phyloP scores from a whole-genome alignment of 345 rosid species.

The Draba incana region DNA sequence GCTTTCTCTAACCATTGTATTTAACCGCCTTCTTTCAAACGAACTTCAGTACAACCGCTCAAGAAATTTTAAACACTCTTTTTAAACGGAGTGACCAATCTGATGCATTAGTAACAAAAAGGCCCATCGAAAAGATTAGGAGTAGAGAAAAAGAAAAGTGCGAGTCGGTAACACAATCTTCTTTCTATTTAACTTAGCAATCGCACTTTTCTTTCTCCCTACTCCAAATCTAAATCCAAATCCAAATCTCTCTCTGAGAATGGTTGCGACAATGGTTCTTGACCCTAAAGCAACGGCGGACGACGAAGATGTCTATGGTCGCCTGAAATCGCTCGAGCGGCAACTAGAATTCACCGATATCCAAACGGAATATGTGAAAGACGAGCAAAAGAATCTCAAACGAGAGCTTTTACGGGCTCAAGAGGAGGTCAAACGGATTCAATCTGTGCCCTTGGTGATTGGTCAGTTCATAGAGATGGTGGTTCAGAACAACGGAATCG shows the following conservation, averaged over 20 bases:
- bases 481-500: constrained; percentile 96
- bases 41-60: too few relatives aligned
- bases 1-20: too few relatives aligned
- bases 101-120: too few relatives aligned
- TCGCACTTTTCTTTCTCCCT: constrained; percentile 32
- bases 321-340: constrained; percentile 72
- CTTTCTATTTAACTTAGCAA: background rate
- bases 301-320: constrained; percentile 89
- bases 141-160: too few relatives aligned
- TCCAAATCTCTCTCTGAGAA: constrained; percentile 37
- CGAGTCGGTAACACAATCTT: constrained; percentile 1
- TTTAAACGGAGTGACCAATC: too few relatives aligned
- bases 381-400: constrained; percentile 93
- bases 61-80: too few relatives aligned
- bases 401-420: constrained; percentile 88
- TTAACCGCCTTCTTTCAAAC: too few relatives aligned
- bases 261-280: constrained; percentile 63
- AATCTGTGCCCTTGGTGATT: constrained; percentile 92
- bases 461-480: constrained; percentile 99
- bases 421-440: constrained; percentile 98
- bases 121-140: too few relatives aligned
- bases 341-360: constrained; percentile 92
- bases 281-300: constrained; percentile 61
- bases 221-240: constrained; percentile 32
- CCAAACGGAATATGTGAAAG: constrained; percentile 94